Base-by-base conservation (phyloP, 1,284 basidiomycete species). In the Jaminaea rosea region DNA sequence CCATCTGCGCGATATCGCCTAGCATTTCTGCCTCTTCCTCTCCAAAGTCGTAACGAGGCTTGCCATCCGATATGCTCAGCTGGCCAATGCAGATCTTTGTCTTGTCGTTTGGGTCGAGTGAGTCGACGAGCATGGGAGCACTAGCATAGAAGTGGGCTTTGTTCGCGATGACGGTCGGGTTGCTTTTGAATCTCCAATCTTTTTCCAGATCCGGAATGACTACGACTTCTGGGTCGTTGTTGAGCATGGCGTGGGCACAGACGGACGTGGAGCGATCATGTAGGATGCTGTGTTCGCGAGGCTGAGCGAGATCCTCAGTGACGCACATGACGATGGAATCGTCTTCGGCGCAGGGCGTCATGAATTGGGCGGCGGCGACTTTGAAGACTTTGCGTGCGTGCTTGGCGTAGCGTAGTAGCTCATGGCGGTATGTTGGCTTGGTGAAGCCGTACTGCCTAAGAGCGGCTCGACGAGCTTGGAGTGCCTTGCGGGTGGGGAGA, bases 201-300 rank as follows among this genome's bases (percentile, higher is more conserved):
- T 59, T 49, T 0, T 50, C 29, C 6, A 62, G 50, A 45, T 65
- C 49, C 28, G 23, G 32, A n/a, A 67, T 44, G 44, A 60, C 58
- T 3, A 67, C 49, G 23, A 65, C 53, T 50, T 59, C 53, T 24
- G 58, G 54, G n/a, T 55, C 58, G 21, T 53, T 36, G 10, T 62
- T 42, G 1, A 67, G 62, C 62, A 67, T 63, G 27, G 62, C 65
- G 42, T 67, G 65, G 0, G 53, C 56, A 37, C 62, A 64, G 21
- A 67, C 24, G 4, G 39, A 21, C 4, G 6, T 11, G 24, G 4
- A 42, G 19, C 39, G 24, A 23, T 17, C 4, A 11, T 36, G 34
- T 21, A 36, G 34, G n/a, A 42, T n/a, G 39, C 11, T 13, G 7
- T 42, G 19, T 5, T 13, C 11, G 23, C 11, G 19, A 11, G 11